These are phyloP conservation scores for Venturiaceae sp. DNA, from an alignment of 2,329 filamentous ascomycete genomes.

Conservation along the genomic window DNA sequence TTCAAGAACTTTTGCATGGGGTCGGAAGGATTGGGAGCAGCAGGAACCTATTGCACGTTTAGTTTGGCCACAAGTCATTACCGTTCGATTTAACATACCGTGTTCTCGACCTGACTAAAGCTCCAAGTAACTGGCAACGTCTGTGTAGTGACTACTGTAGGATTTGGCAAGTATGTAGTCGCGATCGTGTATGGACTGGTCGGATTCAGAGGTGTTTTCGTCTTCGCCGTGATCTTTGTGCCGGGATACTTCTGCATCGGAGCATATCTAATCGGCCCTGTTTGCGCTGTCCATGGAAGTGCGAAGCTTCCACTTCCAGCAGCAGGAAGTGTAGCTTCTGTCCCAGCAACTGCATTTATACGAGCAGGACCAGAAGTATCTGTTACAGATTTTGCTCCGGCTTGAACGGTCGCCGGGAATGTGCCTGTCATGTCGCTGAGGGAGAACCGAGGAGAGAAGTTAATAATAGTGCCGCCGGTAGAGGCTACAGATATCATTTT, in stretches of 20 bases:
- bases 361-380: slow-evolving; percentile 20
- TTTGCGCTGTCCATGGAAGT: slow-evolving; percentile 47
- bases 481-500: slow-evolving; percentile 47
- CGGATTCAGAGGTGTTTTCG: slow-evolving; percentile 40
- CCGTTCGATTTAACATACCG: slow-evolving; percentile 35
- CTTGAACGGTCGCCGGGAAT: slow-evolving; percentile 36
- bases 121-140: slow-evolving; percentile 38
- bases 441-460: slow-evolving; percentile 56
- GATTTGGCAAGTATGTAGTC: slow-evolving; percentile 32
- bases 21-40: slow-evolving; percentile 38
- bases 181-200: slow-evolving; percentile 46
- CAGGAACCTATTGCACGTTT: slow-evolving; percentile 36
- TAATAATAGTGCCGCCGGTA: slow-evolving; percentile 45
- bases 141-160: slow-evolving; percentile 39
- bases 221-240: slow-evolving; percentile 47
- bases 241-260: slow-evolving; percentile 51
- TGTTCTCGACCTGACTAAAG: slow-evolving; percentile 45
- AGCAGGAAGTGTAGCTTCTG: slow-evolving; percentile 10
- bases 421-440: slow-evolving; percentile 53
- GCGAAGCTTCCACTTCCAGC: slow-evolving; percentile 20
- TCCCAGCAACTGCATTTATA: slow-evolving; percentile 15
- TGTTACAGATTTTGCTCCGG: slow-evolving; percentile 20
- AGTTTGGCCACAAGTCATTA: slow-evolving; percentile 7
- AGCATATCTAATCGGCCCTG: slow-evolving; percentile 48
- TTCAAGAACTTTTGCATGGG: slow-evolving; percentile 49